Conservation (phyloP, 2,329 filamentous ascomycete genomes). For the Fusarium longipes region DNA sequence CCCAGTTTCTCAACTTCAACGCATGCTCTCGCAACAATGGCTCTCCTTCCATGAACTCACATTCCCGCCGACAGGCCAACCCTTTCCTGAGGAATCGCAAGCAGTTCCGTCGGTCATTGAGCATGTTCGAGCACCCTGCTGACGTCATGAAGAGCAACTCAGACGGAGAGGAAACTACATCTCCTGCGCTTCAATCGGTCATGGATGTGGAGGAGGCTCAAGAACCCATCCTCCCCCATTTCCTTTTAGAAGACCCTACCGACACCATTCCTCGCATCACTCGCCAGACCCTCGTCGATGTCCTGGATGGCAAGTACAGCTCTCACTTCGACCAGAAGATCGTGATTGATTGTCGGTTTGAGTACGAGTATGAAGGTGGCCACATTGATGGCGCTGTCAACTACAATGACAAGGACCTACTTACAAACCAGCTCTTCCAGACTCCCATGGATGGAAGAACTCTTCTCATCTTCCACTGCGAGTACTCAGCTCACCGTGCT, state of each 20-base stretch:
- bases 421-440: conserved; percentile 82
- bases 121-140: conserved; percentile 95
- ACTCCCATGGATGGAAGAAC: conserved; percentile 75
- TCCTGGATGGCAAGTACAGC: conserved; percentile 86
- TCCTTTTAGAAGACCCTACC: conserved; percentile 79
- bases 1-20: conserved; percentile 71
- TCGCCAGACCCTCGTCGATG: conserved; percentile 82
- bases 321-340: conserved; percentile 82
- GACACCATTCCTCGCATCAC: conserved; percentile 91
- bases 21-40: conserved; percentile 71
- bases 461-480: conserved; percentile 93
- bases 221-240: conserved; percentile 83
- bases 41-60: conserved; percentile 74
- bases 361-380: conserved; percentile 97
- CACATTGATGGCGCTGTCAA: conserved; percentile 95
- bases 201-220: conserved; percentile 85
- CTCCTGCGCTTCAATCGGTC: conserved; percentile 71
- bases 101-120: conserved; percentile 89
- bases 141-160: conserved; percentile 86
- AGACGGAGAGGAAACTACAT: conserved; percentile 63
- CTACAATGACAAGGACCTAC: conserved; percentile 93
- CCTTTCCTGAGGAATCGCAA: conserved; percentile 82
- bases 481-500: conserved; percentile 96
- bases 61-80: conserved; percentile 78
- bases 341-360: conserved; percentile 96